Evolutionary conservation across 805 yeast genomes (phyloP), one percentile per base, ranked within the genome.

Genomic region (Metschnikowia lachancei): DNA sequence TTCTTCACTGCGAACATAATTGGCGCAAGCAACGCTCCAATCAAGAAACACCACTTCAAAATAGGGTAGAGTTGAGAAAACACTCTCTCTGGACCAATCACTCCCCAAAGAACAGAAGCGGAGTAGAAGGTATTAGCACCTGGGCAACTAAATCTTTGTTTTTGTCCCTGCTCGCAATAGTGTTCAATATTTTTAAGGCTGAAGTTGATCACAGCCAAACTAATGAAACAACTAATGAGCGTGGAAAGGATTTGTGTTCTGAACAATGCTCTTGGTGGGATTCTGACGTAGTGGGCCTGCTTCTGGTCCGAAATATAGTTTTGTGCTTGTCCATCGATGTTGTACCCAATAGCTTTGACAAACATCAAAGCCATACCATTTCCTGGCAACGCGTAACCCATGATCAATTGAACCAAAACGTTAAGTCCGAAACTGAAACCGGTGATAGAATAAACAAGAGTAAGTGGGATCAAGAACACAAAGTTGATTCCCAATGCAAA

Each of bases 311-410:
- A 71, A 41, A 80, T 75, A 60, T 66, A 70, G 28, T 69, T 62
- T 43, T 74, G 67, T 12, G 76, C 79, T 57, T 75, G 80, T 46
- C 64, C 66, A 56, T 70, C 72, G 39, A 76, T 69, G 56, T 74
- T 75, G 60, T 70, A 75, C 39, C 77, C 77, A 47, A 62, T 74
- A 22, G 75, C 70, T 56, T 75, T 71, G 62, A 74, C 66, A 50
- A 73, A 67, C 74, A 75, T 67, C 67, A 69, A 71, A 19, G 76
- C 77, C 50, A 72, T 51, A 41, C 77, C 77, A 55, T 72, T 73
- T 50, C 78, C 78, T 50, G 75, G 75, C 43, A 70, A 47, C 67
- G 70, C 67, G 62, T 70, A 70, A 52, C 75, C 75, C 46, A 66
- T 51, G 39, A 70, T 66, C 51, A 70, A 67, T 53, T 70, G 73